Evolutionary conservation across 2,329 filamentous ascomycete species (phyloP).

Genomic region (Xylogone sp.): DNA sequence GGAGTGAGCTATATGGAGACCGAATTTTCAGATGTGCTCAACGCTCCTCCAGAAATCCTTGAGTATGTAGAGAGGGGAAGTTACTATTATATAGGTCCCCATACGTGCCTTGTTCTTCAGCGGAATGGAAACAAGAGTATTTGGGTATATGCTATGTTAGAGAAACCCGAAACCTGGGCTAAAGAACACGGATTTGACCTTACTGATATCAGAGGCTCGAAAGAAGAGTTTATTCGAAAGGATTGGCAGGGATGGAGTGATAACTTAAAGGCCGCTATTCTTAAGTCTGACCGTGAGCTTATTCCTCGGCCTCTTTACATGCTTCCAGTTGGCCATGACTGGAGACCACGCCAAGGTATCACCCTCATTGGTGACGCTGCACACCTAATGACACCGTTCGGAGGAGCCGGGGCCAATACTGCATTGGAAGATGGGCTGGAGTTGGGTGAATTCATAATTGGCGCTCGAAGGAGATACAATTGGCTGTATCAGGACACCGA

Average conservation of each 20-base stretch:
- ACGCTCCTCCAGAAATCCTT: constrained; percentile 18
- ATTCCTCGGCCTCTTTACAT: constrained; percentile 16
- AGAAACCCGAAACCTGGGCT: constrained; percentile 17
- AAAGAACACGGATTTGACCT: constrained; percentile 7
- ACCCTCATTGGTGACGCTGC: constrained; percentile 47
- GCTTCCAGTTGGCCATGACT: constrained; percentile 21
- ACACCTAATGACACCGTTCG: constrained; percentile 41
- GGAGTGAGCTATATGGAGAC: constrained; percentile 32
- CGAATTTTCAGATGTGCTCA: constrained; percentile 17
- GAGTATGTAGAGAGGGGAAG: constrained; percentile 18
- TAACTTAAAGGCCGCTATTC: constrained; percentile 21
- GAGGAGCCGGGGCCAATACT: constrained; percentile 43
- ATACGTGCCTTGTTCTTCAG: constrained; percentile 22
- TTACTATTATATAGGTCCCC: constrained; percentile 19
- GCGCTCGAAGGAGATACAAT: no score
- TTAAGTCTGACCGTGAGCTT: constrained; percentile 19
- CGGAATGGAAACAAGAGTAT: constrained; percentile 18
- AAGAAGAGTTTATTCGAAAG: constrained; percentile 15
- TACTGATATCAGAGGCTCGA: constrained; percentile 10
- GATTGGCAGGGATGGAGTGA: no score
- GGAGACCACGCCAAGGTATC: constrained; percentile 32
- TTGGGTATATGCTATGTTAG: constrained; percentile 22
- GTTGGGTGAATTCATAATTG: constrained; percentile 29
- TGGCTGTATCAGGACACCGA: no score
- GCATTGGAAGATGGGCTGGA: constrained; percentile 42